These are phyloP conservation scores for Chrysanthemum seticuspe DNA, from an alignment of 129 eudicot species.

Conservation along the genomic window DNA sequence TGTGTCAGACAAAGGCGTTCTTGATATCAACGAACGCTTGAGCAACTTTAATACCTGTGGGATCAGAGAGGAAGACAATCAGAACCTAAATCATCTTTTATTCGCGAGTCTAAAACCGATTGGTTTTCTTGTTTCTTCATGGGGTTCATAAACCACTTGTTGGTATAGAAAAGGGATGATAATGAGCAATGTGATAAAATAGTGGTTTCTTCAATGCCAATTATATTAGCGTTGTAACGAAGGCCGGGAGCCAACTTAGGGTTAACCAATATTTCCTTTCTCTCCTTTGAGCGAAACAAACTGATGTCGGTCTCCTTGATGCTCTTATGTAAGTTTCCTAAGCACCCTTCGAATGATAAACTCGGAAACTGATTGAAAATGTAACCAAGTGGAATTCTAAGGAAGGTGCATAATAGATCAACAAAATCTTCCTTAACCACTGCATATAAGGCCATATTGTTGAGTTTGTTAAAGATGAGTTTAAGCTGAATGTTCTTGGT, in stretches of 20 bases:
- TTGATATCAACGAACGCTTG: slow-evolving; percentile 26
- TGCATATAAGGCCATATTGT: slow-evolving; percentile 10
- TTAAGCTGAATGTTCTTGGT: slow-evolving; percentile 2
- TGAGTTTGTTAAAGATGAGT: slow-evolving; percentile 14
- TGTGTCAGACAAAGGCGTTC: slow-evolving; percentile 24
- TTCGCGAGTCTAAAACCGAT: background rate
- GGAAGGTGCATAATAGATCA: slow-evolving; percentile 11
- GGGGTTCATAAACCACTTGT: background rate
- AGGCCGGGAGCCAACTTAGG: slow-evolving; percentile 19
- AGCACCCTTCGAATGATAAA: slow-evolving; percentile 14
- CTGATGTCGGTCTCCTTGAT: background rate
- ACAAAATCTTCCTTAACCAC: slow-evolving; percentile 18
- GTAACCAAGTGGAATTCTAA: slow-evolving; percentile 21
- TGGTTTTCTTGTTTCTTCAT: background rate
- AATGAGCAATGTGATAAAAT: background rate
- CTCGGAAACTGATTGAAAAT: slow-evolving; percentile 20
- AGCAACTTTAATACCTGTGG: slow-evolving; percentile 32
- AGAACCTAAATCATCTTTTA: too few species aligned
- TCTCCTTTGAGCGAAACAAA: slow-evolving; percentile 1
- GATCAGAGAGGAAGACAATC: background rate
- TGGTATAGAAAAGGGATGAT: background rate
- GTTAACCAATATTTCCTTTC: slow-evolving; percentile 15
- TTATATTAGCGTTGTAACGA: background rate
- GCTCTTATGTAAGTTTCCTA: slow-evolving; percentile 25
- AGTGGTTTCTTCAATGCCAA: slow-evolving; percentile 12